These are phyloP conservation scores for Naumovozyma dairenensis DNA, from an alignment of 805 yeast genomes.

Conservation along the genomic window DNA sequence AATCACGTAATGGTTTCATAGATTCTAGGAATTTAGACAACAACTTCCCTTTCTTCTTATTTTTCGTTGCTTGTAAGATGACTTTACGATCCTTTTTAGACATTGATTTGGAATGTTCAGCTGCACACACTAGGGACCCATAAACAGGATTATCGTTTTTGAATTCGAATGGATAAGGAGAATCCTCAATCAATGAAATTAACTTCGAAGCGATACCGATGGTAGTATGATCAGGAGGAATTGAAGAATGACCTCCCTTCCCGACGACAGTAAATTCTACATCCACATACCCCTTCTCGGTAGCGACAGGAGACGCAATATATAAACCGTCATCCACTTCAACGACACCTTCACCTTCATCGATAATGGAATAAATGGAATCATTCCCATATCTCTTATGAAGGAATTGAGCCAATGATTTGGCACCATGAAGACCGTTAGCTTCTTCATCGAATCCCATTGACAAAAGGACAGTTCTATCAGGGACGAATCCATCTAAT, in stretches of 20 bases:
- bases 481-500: constrained; percentile 42
- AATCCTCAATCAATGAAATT: constrained; percentile 44
- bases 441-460: constrained; percentile 79
- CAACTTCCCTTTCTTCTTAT: constrained; percentile 26
- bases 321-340: constrained; percentile 35
- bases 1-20: constrained; percentile 24
- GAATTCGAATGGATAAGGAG: constrained; percentile 35
- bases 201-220: constrained; percentile 65
- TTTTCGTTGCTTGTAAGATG: constrained; percentile 29
- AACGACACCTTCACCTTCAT: constrained; percentile 46
- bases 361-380: constrained; percentile 54
- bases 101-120: constrained; percentile 34
- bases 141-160: constrained; percentile 49
- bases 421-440: constrained; percentile 55
- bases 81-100: constrained; percentile 15
- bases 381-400: constrained; percentile 49
- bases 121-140: constrained; percentile 49
- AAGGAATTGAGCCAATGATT: constrained; percentile 35
- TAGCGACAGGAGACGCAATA: constrained; percentile 46
- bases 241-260: constrained; percentile 72
- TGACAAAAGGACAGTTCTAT: constrained; percentile 52
- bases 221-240: constrained; percentile 75
- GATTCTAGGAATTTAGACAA: constrained; percentile 23
- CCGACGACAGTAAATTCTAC: constrained; percentile 42
- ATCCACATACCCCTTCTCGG: constrained; percentile 54